Evolutionary conservation across 345 rosid species (phyloP).

Genomic region (Linum tenue): DNA sequence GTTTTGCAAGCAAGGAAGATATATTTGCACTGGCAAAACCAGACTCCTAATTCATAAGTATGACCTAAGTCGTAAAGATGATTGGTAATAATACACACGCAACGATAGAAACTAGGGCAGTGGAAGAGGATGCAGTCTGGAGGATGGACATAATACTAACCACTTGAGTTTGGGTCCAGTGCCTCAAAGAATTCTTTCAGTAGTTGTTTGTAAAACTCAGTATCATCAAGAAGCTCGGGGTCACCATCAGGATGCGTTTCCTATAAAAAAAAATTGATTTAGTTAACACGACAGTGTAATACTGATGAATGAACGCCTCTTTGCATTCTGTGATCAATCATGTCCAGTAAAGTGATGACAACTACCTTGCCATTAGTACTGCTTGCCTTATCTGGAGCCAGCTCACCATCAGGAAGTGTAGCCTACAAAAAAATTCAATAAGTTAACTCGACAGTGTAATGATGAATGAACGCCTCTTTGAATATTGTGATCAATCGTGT

Average conservation of each 20-base stretch:
- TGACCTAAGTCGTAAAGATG: neutral
- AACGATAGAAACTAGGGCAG: neutral
- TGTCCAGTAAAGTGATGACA: too few relatives aligned
- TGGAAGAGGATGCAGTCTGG: too few relatives aligned
- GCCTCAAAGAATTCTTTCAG: conserved; percentile 81
- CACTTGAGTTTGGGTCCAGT: conserved; percentile 57
- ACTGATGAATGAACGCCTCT: neutral
- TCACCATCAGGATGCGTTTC: conserved; percentile 54
- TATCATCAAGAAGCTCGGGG: conserved; percentile 79
- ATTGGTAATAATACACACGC: neutral
- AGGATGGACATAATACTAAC: conserved; percentile 18
- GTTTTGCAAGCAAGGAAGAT: too few relatives aligned
- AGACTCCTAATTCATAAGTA: neutral
- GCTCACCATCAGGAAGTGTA: conserved; percentile 51
- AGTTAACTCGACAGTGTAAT: neutral
- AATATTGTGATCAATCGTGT: neutral
- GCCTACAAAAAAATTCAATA: conserved; percentile 30
- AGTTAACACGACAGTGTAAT: neutral
- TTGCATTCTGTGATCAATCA: neutral
- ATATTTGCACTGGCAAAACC: too few relatives aligned
- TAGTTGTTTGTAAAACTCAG: conserved; percentile 81
- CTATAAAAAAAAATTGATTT: conserved; percentile 24
- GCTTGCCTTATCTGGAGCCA: too few relatives aligned
- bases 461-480: neutral
- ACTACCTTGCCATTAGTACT: conserved; percentile 43